These are phyloP conservation scores for Apiospora aurea DNA, from an alignment of 2,329 filamentous ascomycete species.

Conservation along the genomic window DNA sequence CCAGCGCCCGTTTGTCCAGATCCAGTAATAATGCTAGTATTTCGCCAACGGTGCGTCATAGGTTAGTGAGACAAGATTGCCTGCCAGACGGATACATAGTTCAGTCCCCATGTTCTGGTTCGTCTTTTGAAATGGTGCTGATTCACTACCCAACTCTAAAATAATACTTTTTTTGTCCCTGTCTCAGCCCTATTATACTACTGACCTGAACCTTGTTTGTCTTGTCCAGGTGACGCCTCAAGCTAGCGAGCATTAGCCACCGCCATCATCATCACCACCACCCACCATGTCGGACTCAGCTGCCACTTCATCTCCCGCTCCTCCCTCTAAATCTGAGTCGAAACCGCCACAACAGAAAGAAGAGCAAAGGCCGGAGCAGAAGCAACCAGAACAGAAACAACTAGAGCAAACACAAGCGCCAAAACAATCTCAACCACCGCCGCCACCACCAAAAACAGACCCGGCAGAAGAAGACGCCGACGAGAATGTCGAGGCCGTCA, in stretches of 20 bases:
- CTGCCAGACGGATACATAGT: background rate
- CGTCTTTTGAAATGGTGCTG: background rate
- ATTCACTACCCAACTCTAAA: constrained; percentile 11
- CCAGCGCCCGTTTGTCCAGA: background rate
- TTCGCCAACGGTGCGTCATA: constrained; percentile 11
- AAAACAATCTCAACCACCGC: background rate
- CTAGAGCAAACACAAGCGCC: background rate
- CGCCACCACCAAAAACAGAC: background rate
- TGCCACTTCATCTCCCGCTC: background rate
- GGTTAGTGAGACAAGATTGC: background rate
- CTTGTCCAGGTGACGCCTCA: background rate
- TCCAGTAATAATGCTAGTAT: constrained; percentile 9
- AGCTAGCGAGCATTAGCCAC: background rate
- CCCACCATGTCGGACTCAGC: constrained; percentile 5
- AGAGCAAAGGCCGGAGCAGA: background rate
- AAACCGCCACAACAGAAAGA: background rate
- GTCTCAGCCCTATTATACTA: constrained; percentile 1
- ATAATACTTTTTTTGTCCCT: background rate
- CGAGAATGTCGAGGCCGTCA: background rate
- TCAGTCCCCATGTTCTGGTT: background rate
- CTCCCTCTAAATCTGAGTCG: background rate
- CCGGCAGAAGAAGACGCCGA: constrained; percentile 13
- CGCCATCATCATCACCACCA: background rate
- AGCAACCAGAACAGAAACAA: background rate
- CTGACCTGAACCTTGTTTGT: constrained; percentile 4